A percentile compares a stretch with the other conserved stretches of the same genome.
These are phyloP conservation scores for Penicillium angulare DNA, from an alignment of 495 filamentous ascomycete genomes.

Conservation along the genomic window DNA sequence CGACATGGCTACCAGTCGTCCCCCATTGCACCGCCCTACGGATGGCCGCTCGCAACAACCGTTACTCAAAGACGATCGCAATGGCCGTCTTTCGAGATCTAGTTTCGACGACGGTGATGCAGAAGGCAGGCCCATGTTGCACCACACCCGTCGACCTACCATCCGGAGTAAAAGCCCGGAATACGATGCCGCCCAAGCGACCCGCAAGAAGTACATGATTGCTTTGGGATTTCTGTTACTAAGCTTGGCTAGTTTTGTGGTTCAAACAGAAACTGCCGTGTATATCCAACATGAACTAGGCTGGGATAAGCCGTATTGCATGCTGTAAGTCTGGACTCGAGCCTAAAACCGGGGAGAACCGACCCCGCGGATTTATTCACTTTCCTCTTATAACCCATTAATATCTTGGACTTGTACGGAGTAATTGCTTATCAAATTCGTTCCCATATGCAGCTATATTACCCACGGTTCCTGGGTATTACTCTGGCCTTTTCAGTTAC, in stretches of 20 bases:
- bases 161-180: constrained; percentile 62
- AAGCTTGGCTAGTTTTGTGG: constrained; percentile 75
- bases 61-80: constrained; percentile 54
- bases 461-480: constrained; percentile 92
- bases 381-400: too few species aligned
- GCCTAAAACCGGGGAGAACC: too few species aligned
- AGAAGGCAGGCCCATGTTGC: constrained; percentile 43
- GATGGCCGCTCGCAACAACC: constrained; percentile 55
- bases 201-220: constrained; percentile 78
- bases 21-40: constrained; percentile 46
- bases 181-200: constrained; percentile 56
- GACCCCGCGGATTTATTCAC: too few species aligned
- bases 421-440: constrained; percentile 13
- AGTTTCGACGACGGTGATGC: constrained; percentile 36
- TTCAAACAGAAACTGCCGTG: constrained; percentile 93
- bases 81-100: constrained; percentile 43
- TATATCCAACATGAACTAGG: constrained; percentile 85
- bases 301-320: constrained; percentile 97
- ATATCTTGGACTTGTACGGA: neutral
- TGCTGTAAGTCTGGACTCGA: constrained; percentile 76
- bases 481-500: constrained; percentile 81
- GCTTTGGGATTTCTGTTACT: constrained; percentile 78
- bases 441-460: constrained; percentile 59
- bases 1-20: constrained; percentile 44
- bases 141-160: constrained; percentile 51